Evolutionary conservation across 176 grass and related monocot genomes (phyloP), one percentile per base, ranked within the genome.

Genomic region (Phyllostachys edulis): DNA sequence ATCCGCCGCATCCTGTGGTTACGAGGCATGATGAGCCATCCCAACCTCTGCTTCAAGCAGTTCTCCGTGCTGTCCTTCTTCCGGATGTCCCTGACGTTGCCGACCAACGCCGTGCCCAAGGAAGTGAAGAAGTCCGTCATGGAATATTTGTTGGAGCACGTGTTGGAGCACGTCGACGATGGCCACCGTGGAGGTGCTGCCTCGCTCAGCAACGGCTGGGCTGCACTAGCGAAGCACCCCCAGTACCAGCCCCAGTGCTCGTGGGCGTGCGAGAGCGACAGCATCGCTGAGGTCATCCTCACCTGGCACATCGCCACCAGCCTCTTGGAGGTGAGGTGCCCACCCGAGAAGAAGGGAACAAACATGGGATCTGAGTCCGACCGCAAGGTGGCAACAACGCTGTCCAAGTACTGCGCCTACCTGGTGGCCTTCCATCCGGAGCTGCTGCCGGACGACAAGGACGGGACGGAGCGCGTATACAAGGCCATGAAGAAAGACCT

Each of bases 351-450:
- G 18, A 41, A 1, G 3, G 8, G 18, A 10, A 4, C 37, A 5
- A 40, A 7, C 12, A 17, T 1, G 3, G 10, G 12, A 8, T 20
- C 65, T 16, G 15, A 34, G 2, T 2, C 15, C 38, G 4, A 69
- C 66, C 66, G 37, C 7, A 40, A 9, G 29, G 34, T 40, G 73
- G 73, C 51, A 10, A 39, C 51, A 1, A 59, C 9, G 0, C 2
- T 76, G 73, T 76, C 73, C 51, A 76, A 14, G 32, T 76, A 76
- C 1, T 76, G 73, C 5, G 9, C 51, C 3, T 76, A 76, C 51
- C 11, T 76, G 2, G 73, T 76, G 73, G 51, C 51, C 2, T n/a
- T 76, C 51, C 4, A 14, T 0, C 73, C 73, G 2, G 32, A 57
- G 51, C 51, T 76, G 7, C 73, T 76, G 10, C 73, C 73, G 23